These are phyloP conservation scores for Ceratocystiopsis sp. DNA, from an alignment of 2,329 filamentous ascomycete genomes.

Conservation along the genomic window DNA sequence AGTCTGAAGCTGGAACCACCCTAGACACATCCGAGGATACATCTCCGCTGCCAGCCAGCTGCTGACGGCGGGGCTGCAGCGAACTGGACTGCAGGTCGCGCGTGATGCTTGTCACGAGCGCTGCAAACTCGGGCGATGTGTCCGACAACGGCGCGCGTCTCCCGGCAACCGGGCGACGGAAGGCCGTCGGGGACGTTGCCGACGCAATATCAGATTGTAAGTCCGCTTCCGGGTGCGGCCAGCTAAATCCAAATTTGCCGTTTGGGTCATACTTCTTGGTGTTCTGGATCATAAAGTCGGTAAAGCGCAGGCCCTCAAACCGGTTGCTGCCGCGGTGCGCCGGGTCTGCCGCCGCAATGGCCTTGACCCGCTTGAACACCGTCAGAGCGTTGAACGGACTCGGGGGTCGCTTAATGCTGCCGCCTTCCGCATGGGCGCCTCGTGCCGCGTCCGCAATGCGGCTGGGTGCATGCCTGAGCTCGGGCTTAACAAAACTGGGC, in stretches of 20 bases:
- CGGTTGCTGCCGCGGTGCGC: slow-evolving; percentile 11
- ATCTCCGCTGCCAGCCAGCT: slow-evolving; percentile 3
- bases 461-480: slow-evolving; percentile 40
- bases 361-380: slow-evolving; percentile 39
- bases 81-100: slow-evolving; percentile 19
- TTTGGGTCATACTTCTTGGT: slow-evolving; percentile 42
- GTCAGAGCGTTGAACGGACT: slow-evolving; percentile 42
- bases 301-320: slow-evolving; percentile 38
- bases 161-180: slow-evolving; percentile 6
- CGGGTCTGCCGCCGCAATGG: slow-evolving; percentile 10
- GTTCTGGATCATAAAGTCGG: slow-evolving; percentile 32
- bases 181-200: slow-evolving; percentile 9
- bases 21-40: slow-evolving; percentile 4
- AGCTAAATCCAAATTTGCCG: slow-evolving; percentile 33
- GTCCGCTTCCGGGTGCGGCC: slow-evolving; percentile 14
- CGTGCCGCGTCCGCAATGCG: slow-evolving; percentile 23
- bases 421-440: not conserved
- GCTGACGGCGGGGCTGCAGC: slow-evolving; percentile 12
- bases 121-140: slow-evolving; percentile 8
- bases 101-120: slow-evolving; percentile 21
- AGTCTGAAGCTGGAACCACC: no score
- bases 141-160: slow-evolving; percentile 6
- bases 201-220: slow-evolving; percentile 4
- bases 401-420: slow-evolving; percentile 28
- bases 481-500: slow-evolving; percentile 39